Percentiles rank a stretch among this genome's conserved stretches.
phyloP scores from a whole-genome alignment of 75 land plant genomes.

The Cunninghamia lanceolata region DNA sequence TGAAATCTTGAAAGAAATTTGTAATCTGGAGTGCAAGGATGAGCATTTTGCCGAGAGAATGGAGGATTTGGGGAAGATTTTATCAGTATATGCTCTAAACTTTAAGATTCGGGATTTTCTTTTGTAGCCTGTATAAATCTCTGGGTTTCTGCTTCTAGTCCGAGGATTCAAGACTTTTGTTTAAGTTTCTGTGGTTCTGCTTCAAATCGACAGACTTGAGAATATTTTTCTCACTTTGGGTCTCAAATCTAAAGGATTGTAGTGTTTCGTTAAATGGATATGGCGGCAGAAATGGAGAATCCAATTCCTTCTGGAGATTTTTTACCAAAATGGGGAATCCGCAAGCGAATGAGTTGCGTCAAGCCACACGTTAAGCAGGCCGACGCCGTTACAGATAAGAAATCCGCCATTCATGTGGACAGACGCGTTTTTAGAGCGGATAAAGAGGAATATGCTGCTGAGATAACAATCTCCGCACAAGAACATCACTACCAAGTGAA shows the following conservation, averaged over 20 bases:
- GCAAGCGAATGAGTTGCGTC: slow-evolving; percentile 1
- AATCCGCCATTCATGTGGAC: slow-evolving; percentile 1
- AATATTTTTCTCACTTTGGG: background rate
- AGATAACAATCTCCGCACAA: background rate
- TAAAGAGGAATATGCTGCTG: background rate
- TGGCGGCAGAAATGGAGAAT: background rate
- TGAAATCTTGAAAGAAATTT: background rate
- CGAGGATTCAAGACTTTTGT: background rate
- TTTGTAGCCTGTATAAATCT: background rate
- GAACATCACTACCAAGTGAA: background rate
- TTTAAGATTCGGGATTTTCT: background rate
- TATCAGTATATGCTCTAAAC: background rate
- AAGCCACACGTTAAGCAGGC: background rate
- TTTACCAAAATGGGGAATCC: slow-evolving; percentile 7
- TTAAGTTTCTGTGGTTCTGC: background rate
- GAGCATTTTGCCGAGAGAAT: background rate
- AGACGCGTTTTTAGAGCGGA: slow-evolving; percentile 6
- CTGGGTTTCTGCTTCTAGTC: background rate
- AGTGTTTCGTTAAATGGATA: background rate
- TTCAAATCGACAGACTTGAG: background rate
- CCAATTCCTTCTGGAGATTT: background rate
- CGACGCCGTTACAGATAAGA: background rate
- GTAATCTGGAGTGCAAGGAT: background rate
- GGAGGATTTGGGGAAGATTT: background rate
- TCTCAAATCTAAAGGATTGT: background rate